Conservation (phyloP, 768 basidiomycete species). For the Rhodotorula diobovata region DNA sequence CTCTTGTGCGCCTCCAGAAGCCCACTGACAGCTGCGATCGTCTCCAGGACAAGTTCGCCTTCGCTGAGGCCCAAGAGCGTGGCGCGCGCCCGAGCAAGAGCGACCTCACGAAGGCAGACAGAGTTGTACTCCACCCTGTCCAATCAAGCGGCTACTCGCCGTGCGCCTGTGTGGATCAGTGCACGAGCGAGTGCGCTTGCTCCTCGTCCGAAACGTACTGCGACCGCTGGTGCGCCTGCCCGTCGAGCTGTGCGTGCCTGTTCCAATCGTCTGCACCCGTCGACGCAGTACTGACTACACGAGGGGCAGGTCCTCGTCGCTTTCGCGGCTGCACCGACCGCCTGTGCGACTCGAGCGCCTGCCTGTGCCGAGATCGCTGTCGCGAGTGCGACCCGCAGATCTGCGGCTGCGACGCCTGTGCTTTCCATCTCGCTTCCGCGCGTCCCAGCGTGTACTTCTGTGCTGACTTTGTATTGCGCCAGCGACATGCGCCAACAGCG, state of each 20-base stretch:
- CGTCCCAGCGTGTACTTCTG: background rate
- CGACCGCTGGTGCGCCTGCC: constrained; percentile 2
- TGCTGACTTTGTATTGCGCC: background rate
- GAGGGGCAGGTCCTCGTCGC: background rate
- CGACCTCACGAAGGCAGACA: too few relatives aligned
- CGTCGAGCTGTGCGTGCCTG: background rate
- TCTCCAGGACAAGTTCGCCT: background rate
- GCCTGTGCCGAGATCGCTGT: background rate
- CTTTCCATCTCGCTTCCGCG: too few relatives aligned
- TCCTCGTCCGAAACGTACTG: background rate
- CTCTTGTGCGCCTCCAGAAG: too few relatives aligned
- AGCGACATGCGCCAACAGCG: background rate
- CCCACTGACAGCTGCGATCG: too few relatives aligned
- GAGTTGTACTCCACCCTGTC: background rate
- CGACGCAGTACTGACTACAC: too few relatives aligned
- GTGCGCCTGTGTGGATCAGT: background rate
- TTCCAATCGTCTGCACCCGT: too few relatives aligned
- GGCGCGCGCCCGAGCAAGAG: too few relatives aligned
- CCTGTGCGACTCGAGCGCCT: background rate
- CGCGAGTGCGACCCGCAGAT: constrained; percentile 1
- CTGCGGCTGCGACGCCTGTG: background rate
- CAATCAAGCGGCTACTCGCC: background rate
- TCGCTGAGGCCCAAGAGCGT: rapidly evolving
- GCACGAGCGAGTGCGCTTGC: background rate
- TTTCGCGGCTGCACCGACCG: background rate